These are phyloP conservation scores for Jackrogersella multiformis DNA, from an alignment of 495 filamentous ascomycete genomes.

Conservation along the genomic window DNA sequence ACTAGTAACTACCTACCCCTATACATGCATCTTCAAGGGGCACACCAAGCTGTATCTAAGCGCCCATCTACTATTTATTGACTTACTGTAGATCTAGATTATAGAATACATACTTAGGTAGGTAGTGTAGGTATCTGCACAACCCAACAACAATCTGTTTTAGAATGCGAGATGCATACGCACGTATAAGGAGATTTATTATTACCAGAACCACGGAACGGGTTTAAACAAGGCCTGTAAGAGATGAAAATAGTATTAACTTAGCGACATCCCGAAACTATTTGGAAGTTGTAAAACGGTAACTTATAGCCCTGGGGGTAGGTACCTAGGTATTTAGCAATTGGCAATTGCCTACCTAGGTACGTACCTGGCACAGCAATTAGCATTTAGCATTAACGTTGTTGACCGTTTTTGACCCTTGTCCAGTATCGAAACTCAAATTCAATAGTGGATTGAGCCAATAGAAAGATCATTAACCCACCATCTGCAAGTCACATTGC, in stretches of 20 bases:
- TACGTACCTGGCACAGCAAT: too few species aligned
- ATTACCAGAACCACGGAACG: not conserved
- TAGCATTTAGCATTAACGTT: not conserved
- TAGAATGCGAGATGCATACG: conserved; percentile 19
- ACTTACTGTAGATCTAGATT: conserved; percentile 20
- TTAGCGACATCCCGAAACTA: not conserved
- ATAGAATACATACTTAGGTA: too few species aligned
- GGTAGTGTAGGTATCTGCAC: not conserved
- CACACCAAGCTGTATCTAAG: conserved; percentile 19
- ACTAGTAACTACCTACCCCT: too few species aligned
- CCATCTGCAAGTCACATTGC: conserved; percentile 39
- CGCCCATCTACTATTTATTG: conserved; percentile 17
- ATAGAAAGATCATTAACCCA: conserved; percentile 20
- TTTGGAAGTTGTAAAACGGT: not conserved
- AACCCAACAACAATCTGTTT: conserved; percentile 30
- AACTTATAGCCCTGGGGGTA: too few species aligned
- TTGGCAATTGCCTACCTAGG: not conserved
- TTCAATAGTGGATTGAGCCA: conserved; percentile 22
- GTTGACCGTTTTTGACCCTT: conserved; percentile 10
- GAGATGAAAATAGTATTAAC: conserved; percentile 7
- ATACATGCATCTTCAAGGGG: too few species aligned
- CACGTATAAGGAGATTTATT: conserved; percentile 8
- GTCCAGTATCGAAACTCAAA: conserved; percentile 22
- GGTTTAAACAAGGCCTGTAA: not conserved
- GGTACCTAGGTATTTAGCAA: not conserved